These are phyloP conservation scores for Plasmodium vinckei DNA, from an alignment of 169 alveolate genomes.

Conservation along the genomic window DNA sequence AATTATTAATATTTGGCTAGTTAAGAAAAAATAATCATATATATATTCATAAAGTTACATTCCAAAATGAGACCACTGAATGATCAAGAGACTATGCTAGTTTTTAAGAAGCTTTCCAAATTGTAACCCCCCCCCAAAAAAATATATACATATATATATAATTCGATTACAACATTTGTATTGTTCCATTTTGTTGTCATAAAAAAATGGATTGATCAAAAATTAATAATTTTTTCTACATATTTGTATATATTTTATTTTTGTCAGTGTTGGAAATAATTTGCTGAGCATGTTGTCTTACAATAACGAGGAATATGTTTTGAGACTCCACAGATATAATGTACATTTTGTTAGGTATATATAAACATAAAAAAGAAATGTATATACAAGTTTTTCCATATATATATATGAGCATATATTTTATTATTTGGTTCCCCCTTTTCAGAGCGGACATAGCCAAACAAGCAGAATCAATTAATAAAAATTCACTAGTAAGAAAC, in stretches of 20 bases:
- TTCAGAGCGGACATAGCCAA: conserved; percentile 63
- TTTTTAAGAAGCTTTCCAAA: conserved; percentile 72
- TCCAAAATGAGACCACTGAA: conserved; percentile 74
- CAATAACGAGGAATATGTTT: conserved; percentile 62
- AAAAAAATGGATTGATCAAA: not conserved
- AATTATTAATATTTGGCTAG: too few relatives aligned
- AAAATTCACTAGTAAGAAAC: conserved; percentile 63
- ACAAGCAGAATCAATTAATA: conserved; percentile 63
- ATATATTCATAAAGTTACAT: not conserved
- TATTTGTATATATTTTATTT: not conserved
- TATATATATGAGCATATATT: not conserved
- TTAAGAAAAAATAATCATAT: too few relatives aligned
- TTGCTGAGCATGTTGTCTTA: conserved; percentile 72
- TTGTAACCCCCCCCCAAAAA: conserved; percentile 11
- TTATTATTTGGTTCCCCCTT: not conserved
- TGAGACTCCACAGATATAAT: conserved; percentile 41
- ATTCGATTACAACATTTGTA: not conserved
- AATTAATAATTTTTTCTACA: not conserved
- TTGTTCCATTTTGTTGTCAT: too few relatives aligned
- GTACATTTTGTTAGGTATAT: conserved; percentile 51
- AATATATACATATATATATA: conserved; percentile 3
- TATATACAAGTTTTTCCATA: not conserved
- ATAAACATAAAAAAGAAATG: not conserved
- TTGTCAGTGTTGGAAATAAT: conserved; percentile 62
- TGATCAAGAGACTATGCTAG: conserved; percentile 75